phyloP scores from a whole-genome alignment of 1,284 basidiomycete genomes.

The Malassezia sp. region DNA sequence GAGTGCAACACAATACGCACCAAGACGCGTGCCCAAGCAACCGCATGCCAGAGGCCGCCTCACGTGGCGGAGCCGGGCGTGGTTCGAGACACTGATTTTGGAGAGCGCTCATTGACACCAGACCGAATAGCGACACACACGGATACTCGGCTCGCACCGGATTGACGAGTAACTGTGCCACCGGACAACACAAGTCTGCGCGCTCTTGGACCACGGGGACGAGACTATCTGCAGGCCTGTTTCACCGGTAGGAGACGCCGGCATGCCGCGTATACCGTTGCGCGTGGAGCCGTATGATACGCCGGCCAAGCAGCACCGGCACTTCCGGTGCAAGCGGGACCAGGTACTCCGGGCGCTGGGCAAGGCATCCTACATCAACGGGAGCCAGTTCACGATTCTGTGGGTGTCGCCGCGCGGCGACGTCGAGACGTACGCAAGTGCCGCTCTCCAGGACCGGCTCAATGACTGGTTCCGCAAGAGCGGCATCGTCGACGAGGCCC shows the following conservation, averaged over 20 bases:
- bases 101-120: too few species aligned
- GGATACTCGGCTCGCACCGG: too few species aligned
- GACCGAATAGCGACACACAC: too few species aligned
- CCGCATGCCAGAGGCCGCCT: too few species aligned
- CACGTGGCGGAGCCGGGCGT: too few species aligned
- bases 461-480: conserved; percentile 38
- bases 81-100: too few species aligned
- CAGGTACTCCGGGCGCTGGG: conserved; percentile 51
- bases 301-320: conserved; percentile 51
- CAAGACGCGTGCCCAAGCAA: too few species aligned
- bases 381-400: conserved; percentile 52
- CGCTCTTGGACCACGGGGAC: too few species aligned
- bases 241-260: not conserved
- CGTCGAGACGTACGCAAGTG: conserved; percentile 52
- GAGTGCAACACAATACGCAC: too few species aligned
- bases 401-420: conserved; percentile 52
- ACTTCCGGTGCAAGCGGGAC: conserved; percentile 53
- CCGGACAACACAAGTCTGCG: too few species aligned
- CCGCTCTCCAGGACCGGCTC: conserved; percentile 38
- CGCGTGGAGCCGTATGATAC: conserved; percentile 52
- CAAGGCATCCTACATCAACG: conserved; percentile 49
- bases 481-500: conserved; percentile 36
- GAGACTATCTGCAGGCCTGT: too few species aligned
- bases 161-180: too few species aligned
- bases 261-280: conserved; percentile 52